phyloP scores from a whole-genome alignment of 2,329 filamentous ascomycete genomes.

The Thielaviopsis punctulata region DNA sequence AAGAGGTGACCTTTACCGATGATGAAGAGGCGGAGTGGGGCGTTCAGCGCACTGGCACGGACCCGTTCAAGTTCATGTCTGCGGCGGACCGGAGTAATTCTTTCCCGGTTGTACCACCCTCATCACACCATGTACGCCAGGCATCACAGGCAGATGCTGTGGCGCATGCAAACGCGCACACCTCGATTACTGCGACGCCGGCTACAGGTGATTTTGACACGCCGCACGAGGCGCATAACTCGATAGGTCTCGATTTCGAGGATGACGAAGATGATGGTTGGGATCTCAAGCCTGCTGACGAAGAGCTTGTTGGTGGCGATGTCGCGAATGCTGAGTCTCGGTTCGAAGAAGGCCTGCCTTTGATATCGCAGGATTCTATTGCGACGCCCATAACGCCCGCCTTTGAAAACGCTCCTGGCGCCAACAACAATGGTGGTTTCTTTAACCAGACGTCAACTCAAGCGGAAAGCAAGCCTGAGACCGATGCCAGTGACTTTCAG shows the following conservation, averaged over 20 bases:
- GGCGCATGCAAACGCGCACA: conserved; percentile 3
- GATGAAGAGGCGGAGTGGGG: conserved; percentile 44
- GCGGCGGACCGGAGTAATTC: conserved; percentile 43
- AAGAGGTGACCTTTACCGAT: conserved; percentile 41
- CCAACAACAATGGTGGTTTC: conserved; percentile 32
- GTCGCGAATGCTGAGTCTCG: conserved; percentile 29
- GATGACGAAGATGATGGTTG: conserved; percentile 1
- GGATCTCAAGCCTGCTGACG: conserved; percentile 3
- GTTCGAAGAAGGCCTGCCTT: conserved; percentile 52
- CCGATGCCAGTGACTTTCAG: conserved; percentile 13
- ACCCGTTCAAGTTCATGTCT: conserved; percentile 44
- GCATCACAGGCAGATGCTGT: neutral
- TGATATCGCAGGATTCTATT: conserved; percentile 25
- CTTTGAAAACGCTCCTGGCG: conserved; percentile 15
- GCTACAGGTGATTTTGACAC: conserved; percentile 8
- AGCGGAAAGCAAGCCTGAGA: conserved; percentile 24
- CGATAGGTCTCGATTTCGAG: conserved; percentile 1
- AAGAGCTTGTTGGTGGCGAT: conserved; percentile 24
- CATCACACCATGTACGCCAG: conserved; percentile 1
- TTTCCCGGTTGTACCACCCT: conserved; percentile 36
- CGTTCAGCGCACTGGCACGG: conserved; percentile 32
- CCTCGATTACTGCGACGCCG: neutral
- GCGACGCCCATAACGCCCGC: conserved; percentile 9
- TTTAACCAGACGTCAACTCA: conserved; percentile 26
- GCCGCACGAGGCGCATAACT: conserved; percentile 6